phyloP scores from a whole-genome alignment of 179 eudicot species.

The Actinidia polygama region DNA sequence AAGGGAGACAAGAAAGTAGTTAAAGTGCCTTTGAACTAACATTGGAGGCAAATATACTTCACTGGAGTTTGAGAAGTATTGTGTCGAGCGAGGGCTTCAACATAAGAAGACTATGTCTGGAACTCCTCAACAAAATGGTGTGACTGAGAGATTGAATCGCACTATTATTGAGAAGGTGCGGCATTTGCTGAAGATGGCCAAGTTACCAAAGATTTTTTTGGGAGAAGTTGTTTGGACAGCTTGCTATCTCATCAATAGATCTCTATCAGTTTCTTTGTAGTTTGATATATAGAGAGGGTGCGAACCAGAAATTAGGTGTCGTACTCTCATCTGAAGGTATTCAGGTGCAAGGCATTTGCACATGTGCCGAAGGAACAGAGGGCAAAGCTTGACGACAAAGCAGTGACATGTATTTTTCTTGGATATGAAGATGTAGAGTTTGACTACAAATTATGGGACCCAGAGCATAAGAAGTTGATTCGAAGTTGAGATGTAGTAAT shows the following conservation, averaged over 20 bases:
- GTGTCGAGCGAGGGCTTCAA: neutral
- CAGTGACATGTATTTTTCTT: conserved; percentile 12
- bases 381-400: conserved; percentile 10
- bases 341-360: conserved; percentile 19
- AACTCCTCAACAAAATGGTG: neutral
- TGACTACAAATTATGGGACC: conserved; percentile 11
- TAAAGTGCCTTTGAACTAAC: neutral
- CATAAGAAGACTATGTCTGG: neutral
- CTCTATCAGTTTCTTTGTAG: neutral
- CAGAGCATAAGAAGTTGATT: neutral
- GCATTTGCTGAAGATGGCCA: neutral
- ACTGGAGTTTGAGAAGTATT: neutral
- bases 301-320: neutral
- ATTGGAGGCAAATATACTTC: neutral
- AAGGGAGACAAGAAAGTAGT: neutral
- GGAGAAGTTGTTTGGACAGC: neutral
- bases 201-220: neutral
- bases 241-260: neutral
- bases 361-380: conserved; percentile 18
- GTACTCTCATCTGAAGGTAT: conserved; percentile 10
- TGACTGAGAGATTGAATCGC: neutral
- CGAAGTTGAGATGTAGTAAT: neutral
- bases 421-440: neutral
- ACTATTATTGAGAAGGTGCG: neutral
- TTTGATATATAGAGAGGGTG: neutral